Base-by-base conservation (phyloP, 257 asterid genomes). In the Petunia secreta region DNA sequence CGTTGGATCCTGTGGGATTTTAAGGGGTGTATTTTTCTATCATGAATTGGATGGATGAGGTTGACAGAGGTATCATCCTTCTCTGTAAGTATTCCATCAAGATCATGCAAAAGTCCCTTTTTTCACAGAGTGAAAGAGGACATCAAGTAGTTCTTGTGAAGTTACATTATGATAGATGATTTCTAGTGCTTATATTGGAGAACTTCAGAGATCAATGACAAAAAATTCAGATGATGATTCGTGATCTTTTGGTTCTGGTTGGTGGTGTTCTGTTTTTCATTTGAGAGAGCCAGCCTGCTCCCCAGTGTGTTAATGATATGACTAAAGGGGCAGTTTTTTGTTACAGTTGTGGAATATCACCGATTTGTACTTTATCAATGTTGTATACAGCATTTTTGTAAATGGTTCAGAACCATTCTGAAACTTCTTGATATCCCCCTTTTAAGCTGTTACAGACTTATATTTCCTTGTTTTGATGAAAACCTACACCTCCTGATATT, bases 101-200 rank as follows among this genome's bases (percentile, higher is more conserved):
- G 53, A 25, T 69, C 25, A 25, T 46, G 16, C 25, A 69, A 69
- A 69, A 46, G 10, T 50, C 13, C 59, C 44, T 71, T 34, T 34
- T 71, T 71, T 2, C 44, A 71, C 34, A 34, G 77, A 71, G 58
- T 71, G 44, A 57, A 34, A 10, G 40, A 7, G 48, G 44, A 25
- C 48, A 71, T 71, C 11, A 48, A 50, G 57, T n/a, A 69, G 77
- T 46, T 46, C 59, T 71, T 71, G 77, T 50, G 9, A 36, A 71
- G 25, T 25, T 25, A 25, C 25, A 25, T 25, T 25, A 25, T 25
- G 25, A 44, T 9, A 57, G 77, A 10, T 71, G 62, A 36, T 50
- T 50, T 46, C 34, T 48, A 67, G 46, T 50, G 77, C 44, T 10
- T 34, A 71, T 34, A 11, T 71, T 25, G 77, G 77, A 50, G 44